phyloP scores from a whole-genome alignment of 2,329 filamentous ascomycete genomes.

The Clonostachys rosea region DNA sequence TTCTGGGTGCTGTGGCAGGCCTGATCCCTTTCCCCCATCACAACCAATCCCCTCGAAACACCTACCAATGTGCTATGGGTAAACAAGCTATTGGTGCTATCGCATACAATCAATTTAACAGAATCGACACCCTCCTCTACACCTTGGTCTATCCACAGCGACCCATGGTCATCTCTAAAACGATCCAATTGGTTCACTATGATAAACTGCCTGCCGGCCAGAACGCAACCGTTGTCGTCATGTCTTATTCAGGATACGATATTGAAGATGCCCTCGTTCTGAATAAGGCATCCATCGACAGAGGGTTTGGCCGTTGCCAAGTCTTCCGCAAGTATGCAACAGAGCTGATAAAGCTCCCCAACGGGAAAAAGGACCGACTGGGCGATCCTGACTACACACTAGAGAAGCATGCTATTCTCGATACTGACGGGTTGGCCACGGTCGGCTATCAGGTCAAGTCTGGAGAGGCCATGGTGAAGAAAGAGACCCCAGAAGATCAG shows the following conservation, averaged over 20 bases:
- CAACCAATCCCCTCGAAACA: conserved; percentile 97
- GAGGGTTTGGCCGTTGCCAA: conserved; percentile 94
- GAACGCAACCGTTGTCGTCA: conserved; percentile 95
- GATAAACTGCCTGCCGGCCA: conserved; percentile 96
- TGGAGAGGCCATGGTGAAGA: conserved; percentile 87
- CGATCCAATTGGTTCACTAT: conserved; percentile 94
- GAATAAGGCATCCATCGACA: conserved; percentile 92
- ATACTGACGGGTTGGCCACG: conserved; percentile 81
- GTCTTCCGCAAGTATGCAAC: conserved; percentile 95
- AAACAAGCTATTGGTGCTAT: conserved; percentile 99
- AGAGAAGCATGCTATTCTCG: conserved; percentile 67
- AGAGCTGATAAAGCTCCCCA: conserved; percentile 83
- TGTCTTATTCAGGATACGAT: conserved; percentile 99
- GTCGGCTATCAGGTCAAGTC: conserved; percentile 76
- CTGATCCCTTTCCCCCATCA: conserved; percentile 98
- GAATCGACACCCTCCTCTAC: conserved; percentile 93
- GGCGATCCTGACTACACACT: conserved; percentile 49
- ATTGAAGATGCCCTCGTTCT: conserved; percentile 97
- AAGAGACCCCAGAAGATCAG: conserved; percentile 78
- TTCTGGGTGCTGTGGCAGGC: conserved; percentile 91
- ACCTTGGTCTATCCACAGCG: conserved; percentile 97
- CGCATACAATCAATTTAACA: conserved; percentile 95
- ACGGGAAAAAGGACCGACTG: conserved; percentile 66
- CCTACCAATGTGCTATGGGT: conserved; percentile 99
- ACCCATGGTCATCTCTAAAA: conserved; percentile 95